Evolutionary conservation across 495 filamentous ascomycete genomes (phyloP).

Genomic region (Aspergillus ostianus): DNA sequence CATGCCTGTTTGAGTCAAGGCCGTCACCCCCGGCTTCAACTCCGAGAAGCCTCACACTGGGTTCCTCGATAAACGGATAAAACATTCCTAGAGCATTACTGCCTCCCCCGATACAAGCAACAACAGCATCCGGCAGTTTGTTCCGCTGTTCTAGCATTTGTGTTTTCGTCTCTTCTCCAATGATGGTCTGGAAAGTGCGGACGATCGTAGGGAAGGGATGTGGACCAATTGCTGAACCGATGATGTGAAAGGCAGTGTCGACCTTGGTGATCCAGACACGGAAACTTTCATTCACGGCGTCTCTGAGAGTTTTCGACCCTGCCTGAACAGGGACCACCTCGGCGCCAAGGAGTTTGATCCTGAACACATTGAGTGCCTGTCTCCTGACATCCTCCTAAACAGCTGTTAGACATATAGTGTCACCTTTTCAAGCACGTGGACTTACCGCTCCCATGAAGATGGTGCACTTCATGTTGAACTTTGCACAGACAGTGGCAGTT

Average conservation of each 20-base stretch:
- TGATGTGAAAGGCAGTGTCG: slow-evolving; percentile 91
- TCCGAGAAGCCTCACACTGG: not conserved
- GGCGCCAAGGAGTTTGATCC: slow-evolving; percentile 90
- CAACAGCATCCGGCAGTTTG: slow-evolving; percentile 62
- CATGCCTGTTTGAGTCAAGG: not conserved
- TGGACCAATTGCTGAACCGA: slow-evolving; percentile 92
- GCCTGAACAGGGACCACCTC: slow-evolving; percentile 85
- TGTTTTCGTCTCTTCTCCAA: slow-evolving; percentile 80
- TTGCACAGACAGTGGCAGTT: slow-evolving; percentile 91
- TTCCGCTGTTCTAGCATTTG: slow-evolving; percentile 63
- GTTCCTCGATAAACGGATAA: not conserved
- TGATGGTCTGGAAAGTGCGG: slow-evolving; percentile 92
- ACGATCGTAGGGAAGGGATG: slow-evolving; percentile 98
- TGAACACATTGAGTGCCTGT: slow-evolving; percentile 93
- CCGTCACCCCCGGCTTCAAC: not conserved
- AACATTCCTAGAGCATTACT: not conserved
- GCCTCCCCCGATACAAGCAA: not conserved
- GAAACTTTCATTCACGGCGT: slow-evolving; percentile 93
- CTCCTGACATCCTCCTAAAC: slow-evolving; percentile 76
- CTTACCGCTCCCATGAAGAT: slow-evolving; percentile 83
- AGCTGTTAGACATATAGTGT: no score
- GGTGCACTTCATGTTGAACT: slow-evolving; percentile 93
- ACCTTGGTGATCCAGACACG: slow-evolving; percentile 86
- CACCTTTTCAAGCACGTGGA: no score
- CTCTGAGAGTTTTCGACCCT: slow-evolving; percentile 78